Evolutionary conservation across 2,329 filamentous ascomycete genomes (phyloP).

Genomic region (Tolypocladium amazonense): DNA sequence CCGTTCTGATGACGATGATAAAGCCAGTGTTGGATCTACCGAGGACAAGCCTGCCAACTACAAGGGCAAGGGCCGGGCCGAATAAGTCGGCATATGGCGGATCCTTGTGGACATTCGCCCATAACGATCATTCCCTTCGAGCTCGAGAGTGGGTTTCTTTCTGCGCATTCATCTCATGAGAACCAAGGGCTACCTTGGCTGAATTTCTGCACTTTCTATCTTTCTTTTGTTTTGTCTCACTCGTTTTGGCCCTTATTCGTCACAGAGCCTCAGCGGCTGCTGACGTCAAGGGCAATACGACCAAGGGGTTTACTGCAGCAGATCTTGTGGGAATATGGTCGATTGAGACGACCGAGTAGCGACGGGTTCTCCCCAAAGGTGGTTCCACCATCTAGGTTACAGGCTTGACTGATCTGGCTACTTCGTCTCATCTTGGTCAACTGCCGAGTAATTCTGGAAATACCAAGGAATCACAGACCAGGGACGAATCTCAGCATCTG

Average conservation of each 20-base stretch:
- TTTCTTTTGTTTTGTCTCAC: not conserved
- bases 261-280: not conserved
- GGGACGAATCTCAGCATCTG: not conserved
- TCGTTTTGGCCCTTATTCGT: not conserved
- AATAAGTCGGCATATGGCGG: not conserved
- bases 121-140: not conserved
- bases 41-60: not conserved
- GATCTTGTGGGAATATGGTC: not conserved
- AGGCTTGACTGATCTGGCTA: slow-evolving; percentile 1
- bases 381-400: not conserved
- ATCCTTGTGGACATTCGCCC: not conserved
- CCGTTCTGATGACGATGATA: not conserved
- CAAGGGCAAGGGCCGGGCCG: not conserved
- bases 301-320: not conserved
- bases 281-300: not conserved
- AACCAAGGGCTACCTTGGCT: not conserved
- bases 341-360: not conserved
- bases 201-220: not conserved
- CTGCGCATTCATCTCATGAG: not conserved
- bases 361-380: not conserved
- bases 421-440: slow-evolving; percentile 1
- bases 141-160: not conserved
- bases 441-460: slow-evolving; percentile 1
- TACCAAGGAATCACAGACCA: not conserved
- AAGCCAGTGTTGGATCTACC: not conserved